Evolutionary conservation across 2,329 filamentous ascomycete species (phyloP).

Genomic region (Fusarium sp.): DNA sequence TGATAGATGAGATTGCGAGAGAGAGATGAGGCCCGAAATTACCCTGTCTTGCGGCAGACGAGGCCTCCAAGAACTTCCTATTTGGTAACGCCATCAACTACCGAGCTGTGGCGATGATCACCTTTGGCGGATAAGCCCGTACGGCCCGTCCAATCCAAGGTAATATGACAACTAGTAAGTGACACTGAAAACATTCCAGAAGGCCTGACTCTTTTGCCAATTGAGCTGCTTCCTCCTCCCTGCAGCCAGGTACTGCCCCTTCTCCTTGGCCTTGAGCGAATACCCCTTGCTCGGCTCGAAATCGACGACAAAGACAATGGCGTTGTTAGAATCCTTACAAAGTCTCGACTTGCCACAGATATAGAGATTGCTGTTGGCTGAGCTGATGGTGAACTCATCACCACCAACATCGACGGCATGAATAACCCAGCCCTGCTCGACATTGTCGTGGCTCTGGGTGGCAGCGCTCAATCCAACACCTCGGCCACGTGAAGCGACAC

Average conservation of each 20-base stretch:
- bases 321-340: background rate
- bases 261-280: background rate
- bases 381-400: background rate
- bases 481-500: background rate
- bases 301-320: background rate
- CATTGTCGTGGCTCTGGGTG: background rate
- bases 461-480: background rate
- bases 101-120: background rate
- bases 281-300: background rate
- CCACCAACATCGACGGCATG: background rate
- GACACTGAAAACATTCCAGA: background rate
- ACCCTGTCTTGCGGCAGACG: background rate
- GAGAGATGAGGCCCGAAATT: background rate
- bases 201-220: background rate
- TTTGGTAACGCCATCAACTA: background rate
- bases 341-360: background rate
- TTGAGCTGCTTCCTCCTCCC: background rate
- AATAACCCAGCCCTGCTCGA: background rate
- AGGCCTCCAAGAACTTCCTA: background rate
- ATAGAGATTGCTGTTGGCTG: background rate
- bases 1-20: background rate
- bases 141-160: background rate
- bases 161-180: background rate
- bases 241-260: background rate
- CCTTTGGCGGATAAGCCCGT: background rate